phyloP scores from a whole-genome alignment of 805 yeast genomes.

The Cyberlindnera maclurae region DNA sequence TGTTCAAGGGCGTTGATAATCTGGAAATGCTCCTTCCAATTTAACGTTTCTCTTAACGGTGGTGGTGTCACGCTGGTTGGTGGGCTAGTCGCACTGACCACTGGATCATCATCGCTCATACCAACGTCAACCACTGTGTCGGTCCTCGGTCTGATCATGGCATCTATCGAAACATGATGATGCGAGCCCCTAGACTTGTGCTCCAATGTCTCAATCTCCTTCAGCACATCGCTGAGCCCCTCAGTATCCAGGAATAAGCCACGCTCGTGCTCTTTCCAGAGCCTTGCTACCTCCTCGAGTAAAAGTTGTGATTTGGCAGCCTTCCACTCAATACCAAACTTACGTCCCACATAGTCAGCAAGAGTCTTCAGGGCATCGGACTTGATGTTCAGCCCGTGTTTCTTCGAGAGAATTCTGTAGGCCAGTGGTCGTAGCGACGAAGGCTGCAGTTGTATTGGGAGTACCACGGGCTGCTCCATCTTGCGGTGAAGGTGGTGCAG shows the following conservation, averaged over 20 bases:
- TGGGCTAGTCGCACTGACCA: constrained; percentile 13
- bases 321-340: constrained; percentile 85
- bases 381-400: constrained; percentile 85
- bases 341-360: constrained; percentile 67
- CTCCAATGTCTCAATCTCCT: constrained; percentile 38
- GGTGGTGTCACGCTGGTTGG: constrained; percentile 23
- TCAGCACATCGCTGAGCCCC: constrained; percentile 55
- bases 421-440: constrained; percentile 87
- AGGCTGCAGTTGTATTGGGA: constrained; percentile 76
- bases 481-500: neutral
- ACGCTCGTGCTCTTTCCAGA: constrained; percentile 86
- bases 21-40: constrained; percentile 71
- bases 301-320: constrained; percentile 52
- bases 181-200: constrained; percentile 7
- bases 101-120: constrained; percentile 8
- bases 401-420: constrained; percentile 81
- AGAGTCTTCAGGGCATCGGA: constrained; percentile 72
- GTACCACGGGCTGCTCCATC: constrained; percentile 28
- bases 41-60: constrained; percentile 27
- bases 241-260: constrained; percentile 81
- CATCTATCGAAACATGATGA: constrained; percentile 10
- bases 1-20: constrained; percentile 58
- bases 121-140: constrained; percentile 12
- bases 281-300: constrained; percentile 68
- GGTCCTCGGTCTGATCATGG: constrained; percentile 6